phyloP scores from a whole-genome alignment of 129 eudicot genomes.

The Chrysanthemum makinoi region DNA sequence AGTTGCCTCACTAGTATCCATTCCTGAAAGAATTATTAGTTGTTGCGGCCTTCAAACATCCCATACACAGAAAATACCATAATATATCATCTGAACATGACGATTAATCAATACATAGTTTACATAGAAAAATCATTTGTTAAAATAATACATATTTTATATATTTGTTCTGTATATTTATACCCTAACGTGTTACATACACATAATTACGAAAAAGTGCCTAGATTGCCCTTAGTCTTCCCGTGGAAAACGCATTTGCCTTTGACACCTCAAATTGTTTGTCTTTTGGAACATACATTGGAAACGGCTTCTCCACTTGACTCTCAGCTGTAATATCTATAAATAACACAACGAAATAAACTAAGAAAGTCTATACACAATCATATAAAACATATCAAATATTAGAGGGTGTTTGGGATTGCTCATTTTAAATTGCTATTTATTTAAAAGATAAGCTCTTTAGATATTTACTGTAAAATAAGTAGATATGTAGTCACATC shows the following conservation, averaged over 20 bases:
- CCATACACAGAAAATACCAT: slow-evolving; percentile 90
- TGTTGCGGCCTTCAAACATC: slow-evolving; percentile 77
- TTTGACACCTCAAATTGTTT: slow-evolving; percentile 90
- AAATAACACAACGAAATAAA: neutral
- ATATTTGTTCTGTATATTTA: too few relatives aligned
- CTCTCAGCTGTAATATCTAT: slow-evolving; percentile 69
- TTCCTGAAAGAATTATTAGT: slow-evolving; percentile 76
- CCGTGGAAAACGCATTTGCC: slow-evolving; percentile 68
- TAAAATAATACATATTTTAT: too few relatives aligned
- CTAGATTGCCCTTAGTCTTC: slow-evolving; percentile 58
- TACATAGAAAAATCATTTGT: too few relatives aligned
- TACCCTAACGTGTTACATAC: too few relatives aligned
- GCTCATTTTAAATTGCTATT: too few relatives aligned
- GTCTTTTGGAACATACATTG: slow-evolving; percentile 93
- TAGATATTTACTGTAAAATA: too few relatives aligned
- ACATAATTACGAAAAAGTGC: too few relatives aligned
- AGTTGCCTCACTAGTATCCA: slow-evolving; percentile 32
- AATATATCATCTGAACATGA: too few relatives aligned
- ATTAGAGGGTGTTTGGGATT: too few relatives aligned
- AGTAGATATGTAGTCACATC: too few relatives aligned
- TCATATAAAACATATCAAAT: neutral
- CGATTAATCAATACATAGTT: too few relatives aligned
- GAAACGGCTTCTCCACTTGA: slow-evolving; percentile 85
- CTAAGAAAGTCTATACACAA: neutral
- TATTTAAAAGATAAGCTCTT: too few relatives aligned